Evolutionary conservation across 805 yeast species (phyloP).

Genomic region (Wickerhamiella alocasiicola): DNA sequence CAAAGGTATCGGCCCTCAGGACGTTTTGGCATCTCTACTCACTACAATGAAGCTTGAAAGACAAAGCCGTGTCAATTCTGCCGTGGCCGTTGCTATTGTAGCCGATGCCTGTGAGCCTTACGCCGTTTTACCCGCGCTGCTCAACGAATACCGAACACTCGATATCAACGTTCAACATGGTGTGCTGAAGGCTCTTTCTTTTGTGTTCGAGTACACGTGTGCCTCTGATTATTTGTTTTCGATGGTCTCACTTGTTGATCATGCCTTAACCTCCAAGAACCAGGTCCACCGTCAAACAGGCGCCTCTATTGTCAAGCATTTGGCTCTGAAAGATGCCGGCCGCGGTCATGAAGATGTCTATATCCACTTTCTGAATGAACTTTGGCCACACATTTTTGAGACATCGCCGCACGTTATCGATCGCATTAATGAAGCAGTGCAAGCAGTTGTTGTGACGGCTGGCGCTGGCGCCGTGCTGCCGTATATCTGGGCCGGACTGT

Average conservation of each 20-base stretch:
- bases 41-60: constrained; percentile 85
- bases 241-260: constrained; percentile 65
- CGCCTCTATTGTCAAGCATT: constrained; percentile 68
- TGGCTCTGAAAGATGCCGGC: constrained; percentile 71
- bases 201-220: constrained; percentile 85
- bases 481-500: constrained; percentile 77
- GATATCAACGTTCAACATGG: constrained; percentile 93
- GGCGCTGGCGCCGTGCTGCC: constrained; percentile 68
- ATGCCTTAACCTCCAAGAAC: constrained; percentile 83
- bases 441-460: constrained; percentile 52
- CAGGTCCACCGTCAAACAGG: constrained; percentile 93
- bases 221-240: constrained; percentile 72
- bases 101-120: constrained; percentile 90
- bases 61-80: constrained; percentile 90
- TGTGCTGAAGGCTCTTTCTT: constrained; percentile 78
- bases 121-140: constrained; percentile 83
- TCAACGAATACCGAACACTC: constrained; percentile 90
- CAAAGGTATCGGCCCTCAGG: constrained; percentile 89
- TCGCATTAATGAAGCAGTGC: constrained; percentile 69
- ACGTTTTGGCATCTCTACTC: constrained; percentile 70
- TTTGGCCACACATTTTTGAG: constrained; percentile 83
- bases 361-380: constrained; percentile 64
- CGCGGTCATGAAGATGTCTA: constrained; percentile 69
- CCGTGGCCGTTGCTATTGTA: constrained; percentile 94
- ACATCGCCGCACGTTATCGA: constrained; percentile 90